Evolutionary conservation across 257 asterid genomes (phyloP).

Genomic region (Anisodus tanguticus): DNA sequence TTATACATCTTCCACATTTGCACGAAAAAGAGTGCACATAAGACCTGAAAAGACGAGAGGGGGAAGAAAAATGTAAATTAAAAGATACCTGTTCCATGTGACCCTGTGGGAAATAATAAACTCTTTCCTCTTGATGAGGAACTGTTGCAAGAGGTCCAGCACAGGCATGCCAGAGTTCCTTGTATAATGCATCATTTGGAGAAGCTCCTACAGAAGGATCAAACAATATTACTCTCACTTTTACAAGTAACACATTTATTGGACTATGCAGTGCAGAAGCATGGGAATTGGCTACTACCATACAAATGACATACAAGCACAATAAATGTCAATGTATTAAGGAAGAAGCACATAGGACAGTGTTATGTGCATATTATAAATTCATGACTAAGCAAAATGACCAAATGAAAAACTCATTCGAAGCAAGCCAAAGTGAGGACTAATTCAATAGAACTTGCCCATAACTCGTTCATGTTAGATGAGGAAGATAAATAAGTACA

Average conservation of each 20-base stretch:
- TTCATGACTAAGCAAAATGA: background rate
- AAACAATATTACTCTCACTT: background rate
- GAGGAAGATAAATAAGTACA: constrained; percentile 14
- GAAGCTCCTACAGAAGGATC: constrained; percentile 50
- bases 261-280: background rate
- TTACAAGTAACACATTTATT: background rate
- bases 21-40: background rate
- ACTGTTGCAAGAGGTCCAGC: constrained; percentile 94
- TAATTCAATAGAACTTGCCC: constrained; percentile 19
- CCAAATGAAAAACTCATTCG: background rate
- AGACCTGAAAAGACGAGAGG: constrained; percentile 23
- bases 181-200: constrained; percentile 68
- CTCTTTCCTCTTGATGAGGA: constrained; percentile 92
- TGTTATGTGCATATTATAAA: background rate
- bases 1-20: background rate
- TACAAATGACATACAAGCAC: background rate
- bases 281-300: background rate
- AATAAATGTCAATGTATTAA: background rate
- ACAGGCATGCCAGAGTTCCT: constrained; percentile 97
- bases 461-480: background rate
- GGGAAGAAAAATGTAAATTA: background rate
- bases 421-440: background rate
- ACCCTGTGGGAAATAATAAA: constrained; percentile 95
- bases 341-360: background rate
- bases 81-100: constrained; percentile 93